Evolutionary conservation across 2,329 filamentous ascomycete species (phyloP).

Genomic region (Trichoderma guizhouense): DNA sequence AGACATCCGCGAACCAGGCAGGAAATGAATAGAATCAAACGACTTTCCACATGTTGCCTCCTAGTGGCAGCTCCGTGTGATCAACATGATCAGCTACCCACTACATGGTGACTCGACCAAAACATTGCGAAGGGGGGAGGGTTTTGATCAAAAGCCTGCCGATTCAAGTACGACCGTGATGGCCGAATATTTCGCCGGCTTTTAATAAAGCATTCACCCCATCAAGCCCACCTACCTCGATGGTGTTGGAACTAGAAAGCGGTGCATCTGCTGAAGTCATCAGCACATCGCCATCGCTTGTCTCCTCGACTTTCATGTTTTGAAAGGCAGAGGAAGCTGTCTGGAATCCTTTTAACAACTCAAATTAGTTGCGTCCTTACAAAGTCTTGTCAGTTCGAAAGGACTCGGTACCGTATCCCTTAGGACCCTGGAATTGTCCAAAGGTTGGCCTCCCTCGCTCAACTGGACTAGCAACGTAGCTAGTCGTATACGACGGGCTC

Average conservation of each 20-base stretch:
- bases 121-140: background rate
- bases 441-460: conserved; percentile 25
- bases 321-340: conserved; percentile 33
- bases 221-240: conserved; percentile 40
- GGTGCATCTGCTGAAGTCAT: conserved; percentile 29
- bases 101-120: background rate
- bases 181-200: conserved; percentile 58
- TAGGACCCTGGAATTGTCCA: conserved; percentile 25
- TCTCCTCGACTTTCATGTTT: conserved; percentile 31
- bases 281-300: conserved; percentile 30
- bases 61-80: background rate
- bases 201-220: conserved; percentile 57
- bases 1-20: conserved; percentile 12
- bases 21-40: background rate
- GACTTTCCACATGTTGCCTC: background rate
- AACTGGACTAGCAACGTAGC: conserved; percentile 27
- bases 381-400: conserved; percentile 19
- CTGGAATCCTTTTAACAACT: conserved; percentile 32
- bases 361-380: conserved; percentile 29
- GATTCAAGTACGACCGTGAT: conserved; percentile 29
- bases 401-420: conserved; percentile 36
- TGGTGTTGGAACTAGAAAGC: conserved; percentile 21
- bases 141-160: background rate
- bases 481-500: conserved; percentile 20
- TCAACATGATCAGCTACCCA: background rate